A percentile compares a stretch with the other conserved stretches of the same genome.
Conservation (phyloP, 306 rosid species). For the Nissolia schottii region DNA sequence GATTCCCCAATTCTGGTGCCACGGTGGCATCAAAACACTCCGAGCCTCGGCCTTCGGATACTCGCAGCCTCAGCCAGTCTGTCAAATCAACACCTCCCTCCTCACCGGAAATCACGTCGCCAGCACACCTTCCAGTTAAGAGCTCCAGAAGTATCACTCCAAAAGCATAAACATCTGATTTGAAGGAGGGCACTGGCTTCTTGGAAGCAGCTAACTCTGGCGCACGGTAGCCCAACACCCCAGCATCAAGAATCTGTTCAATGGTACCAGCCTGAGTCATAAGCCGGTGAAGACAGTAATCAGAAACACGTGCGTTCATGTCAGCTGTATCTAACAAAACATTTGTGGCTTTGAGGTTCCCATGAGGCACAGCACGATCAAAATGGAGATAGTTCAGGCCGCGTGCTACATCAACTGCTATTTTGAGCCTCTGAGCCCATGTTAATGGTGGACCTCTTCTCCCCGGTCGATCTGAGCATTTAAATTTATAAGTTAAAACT, state of each 20-base stretch:
- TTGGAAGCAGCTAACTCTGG: slow-evolving; percentile 94
- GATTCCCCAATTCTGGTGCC: slow-evolving; percentile 57
- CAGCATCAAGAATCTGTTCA: slow-evolving; percentile 96
- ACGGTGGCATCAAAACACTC: slow-evolving; percentile 78
- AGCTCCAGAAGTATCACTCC: slow-evolving; percentile 90
- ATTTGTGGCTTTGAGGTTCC: slow-evolving; percentile 92
- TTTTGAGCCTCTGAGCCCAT: slow-evolving; percentile 92
- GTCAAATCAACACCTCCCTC: slow-evolving; percentile 86
- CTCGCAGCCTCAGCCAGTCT: slow-evolving; percentile 80
- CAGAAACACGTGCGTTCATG: slow-evolving; percentile 89
- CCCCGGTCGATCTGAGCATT: slow-evolving; percentile 84
- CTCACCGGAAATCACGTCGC: slow-evolving; percentile 82
- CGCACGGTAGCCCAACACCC: slow-evolving; percentile 89
- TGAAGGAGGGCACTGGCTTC: slow-evolving; percentile 93
- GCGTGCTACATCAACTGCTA: slow-evolving; percentile 96
- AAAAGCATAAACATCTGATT: slow-evolving; percentile 94
- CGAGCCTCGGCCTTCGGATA: slow-evolving; percentile 76
- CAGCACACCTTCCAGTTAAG: slow-evolving; percentile 93
- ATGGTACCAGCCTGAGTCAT: slow-evolving; percentile 96
- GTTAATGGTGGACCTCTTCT: slow-evolving; percentile 77
- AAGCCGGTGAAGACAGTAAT: slow-evolving; percentile 96
- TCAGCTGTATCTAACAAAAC: slow-evolving; percentile 82
- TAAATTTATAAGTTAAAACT: slow-evolving; percentile 15
- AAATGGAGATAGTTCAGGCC: slow-evolving; percentile 99
- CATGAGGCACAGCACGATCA: slow-evolving; percentile 98